Percentiles rank a stretch among this genome's conserved stretches.
phyloP scores from a whole-genome alignment of 805 yeast genomes.

The Metschnikowia lunata region DNA sequence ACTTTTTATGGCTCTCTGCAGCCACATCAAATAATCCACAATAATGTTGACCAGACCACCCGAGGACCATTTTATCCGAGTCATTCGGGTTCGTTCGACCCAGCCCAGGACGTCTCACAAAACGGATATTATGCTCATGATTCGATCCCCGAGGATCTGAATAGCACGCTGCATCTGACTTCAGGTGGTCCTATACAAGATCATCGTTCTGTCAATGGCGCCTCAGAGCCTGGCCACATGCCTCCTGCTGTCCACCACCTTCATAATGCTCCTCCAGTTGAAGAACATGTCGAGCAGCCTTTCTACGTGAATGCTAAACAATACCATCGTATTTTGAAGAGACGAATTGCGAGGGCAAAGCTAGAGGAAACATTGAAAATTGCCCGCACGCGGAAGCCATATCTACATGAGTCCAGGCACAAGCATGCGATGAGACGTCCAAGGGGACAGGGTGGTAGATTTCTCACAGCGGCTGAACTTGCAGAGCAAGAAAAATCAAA shows the following conservation, averaged over 20 bases:
- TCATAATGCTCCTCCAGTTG: constrained; percentile 8
- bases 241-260: constrained; percentile 6
- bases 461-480: constrained; percentile 80
- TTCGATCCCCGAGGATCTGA: constrained; percentile 8
- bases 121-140: constrained; percentile 13
- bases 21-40: constrained; percentile 14
- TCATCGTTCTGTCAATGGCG: neutral
- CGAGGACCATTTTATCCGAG: constrained; percentile 24
- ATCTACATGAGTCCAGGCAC: constrained; percentile 93
- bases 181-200: constrained; percentile 11
- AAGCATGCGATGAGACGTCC: constrained; percentile 99
- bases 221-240: too few relatives aligned
- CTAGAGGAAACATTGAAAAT: constrained; percentile 84
- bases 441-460: constrained; percentile 97
- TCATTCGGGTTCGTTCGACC: constrained; percentile 10
- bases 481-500: constrained; percentile 42
- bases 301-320: constrained; percentile 97
- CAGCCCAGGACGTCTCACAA: constrained; percentile 12
- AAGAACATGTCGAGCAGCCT: constrained; percentile 65
- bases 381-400: constrained; percentile 88
- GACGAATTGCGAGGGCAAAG: constrained; percentile 90
- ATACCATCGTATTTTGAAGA: constrained; percentile 87
- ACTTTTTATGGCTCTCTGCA: constrained; percentile 18
- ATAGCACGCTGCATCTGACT: constrained; percentile 4
- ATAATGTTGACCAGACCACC: constrained; percentile 11